Percentiles rank a stretch among this genome's conserved stretches.
phyloP scores from a whole-genome alignment of 2,329 filamentous ascomycete species.

The Sarocladium brachiariae region DNA sequence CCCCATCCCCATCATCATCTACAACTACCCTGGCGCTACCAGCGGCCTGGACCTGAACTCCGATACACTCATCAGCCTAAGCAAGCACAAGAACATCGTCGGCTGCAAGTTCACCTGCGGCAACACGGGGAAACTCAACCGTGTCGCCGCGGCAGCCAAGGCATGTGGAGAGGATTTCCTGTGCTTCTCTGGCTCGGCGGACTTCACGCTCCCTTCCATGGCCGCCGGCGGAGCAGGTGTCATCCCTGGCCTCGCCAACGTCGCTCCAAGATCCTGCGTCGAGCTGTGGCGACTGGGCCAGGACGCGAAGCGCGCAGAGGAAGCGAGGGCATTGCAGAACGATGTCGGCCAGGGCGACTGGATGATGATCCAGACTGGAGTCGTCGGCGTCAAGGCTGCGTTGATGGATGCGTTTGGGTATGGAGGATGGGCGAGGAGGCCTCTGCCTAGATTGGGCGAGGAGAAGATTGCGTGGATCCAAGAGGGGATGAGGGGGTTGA shows the following conservation, averaged over 20 bases:
- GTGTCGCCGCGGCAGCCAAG: slow-evolving; percentile 50
- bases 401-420: slow-evolving; percentile 62
- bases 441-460: slow-evolving; percentile 18
- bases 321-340: slow-evolving; percentile 59
- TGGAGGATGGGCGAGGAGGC: slow-evolving; percentile 41
- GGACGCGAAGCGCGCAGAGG: slow-evolving; percentile 42
- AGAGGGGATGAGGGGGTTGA: slow-evolving; percentile 16
- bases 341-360: slow-evolving; percentile 63
- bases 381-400: slow-evolving; percentile 65
- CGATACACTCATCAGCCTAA: slow-evolving; percentile 51
- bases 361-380: slow-evolving; percentile 64
- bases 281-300: slow-evolving; percentile 54
- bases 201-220: slow-evolving; percentile 64
- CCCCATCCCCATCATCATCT: slow-evolving; percentile 60
- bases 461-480: slow-evolving; percentile 13
- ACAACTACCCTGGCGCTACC: slow-evolving; percentile 62
- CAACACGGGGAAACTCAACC: slow-evolving; percentile 64
- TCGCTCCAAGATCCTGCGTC: slow-evolving; percentile 60
- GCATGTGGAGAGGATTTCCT: slow-evolving; percentile 46
- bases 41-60: slow-evolving; percentile 58
- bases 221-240: slow-evolving; percentile 64
- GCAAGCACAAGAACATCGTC: slow-evolving; percentile 58
- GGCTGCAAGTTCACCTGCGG: slow-evolving; percentile 65
- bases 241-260: slow-evolving; percentile 65
- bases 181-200: slow-evolving; percentile 65